Percentiles rank a stretch among this genome's conserved stretches.
Evolutionary conservation across 768 basidiomycete genomes (phyloP).

Genomic region (Phaffia tasmanica): DNA sequence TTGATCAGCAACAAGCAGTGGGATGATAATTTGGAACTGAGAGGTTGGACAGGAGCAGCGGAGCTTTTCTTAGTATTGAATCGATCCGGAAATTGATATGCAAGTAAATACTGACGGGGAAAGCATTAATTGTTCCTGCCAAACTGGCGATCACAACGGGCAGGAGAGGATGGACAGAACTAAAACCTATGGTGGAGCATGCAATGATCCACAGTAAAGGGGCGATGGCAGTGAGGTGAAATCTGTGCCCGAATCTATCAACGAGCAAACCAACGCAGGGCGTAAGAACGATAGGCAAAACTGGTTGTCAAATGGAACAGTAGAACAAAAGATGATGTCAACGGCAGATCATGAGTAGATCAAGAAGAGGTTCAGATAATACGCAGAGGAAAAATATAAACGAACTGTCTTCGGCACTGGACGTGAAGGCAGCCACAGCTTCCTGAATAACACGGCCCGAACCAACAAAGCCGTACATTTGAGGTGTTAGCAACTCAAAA

Average conservation of each 20-base stretch:
- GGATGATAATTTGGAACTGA: slow-evolving; percentile 3
- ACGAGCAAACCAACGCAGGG: slow-evolving; percentile 16
- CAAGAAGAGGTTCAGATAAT: no score
- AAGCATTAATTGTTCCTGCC: slow-evolving; percentile 9
- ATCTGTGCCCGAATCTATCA: slow-evolving; percentile 18
- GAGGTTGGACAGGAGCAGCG: no score
- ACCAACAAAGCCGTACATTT: no score
- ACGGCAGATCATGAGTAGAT: no score
- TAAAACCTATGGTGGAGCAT: slow-evolving; percentile 15
- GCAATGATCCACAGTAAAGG: slow-evolving; percentile 26
- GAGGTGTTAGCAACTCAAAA: no score
- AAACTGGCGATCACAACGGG: slow-evolving; percentile 20
- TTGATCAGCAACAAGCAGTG: slow-evolving; percentile 7
- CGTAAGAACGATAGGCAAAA: slow-evolving; percentile 13
- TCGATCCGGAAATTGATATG: background rate
- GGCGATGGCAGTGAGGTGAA: slow-evolving; percentile 19
- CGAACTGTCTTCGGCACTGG: background rate
- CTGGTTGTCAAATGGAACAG: background rate
- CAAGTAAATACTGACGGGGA: background rate
- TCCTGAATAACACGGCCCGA: no score
- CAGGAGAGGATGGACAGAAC: slow-evolving; percentile 18
- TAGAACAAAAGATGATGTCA: no score
- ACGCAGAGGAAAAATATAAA: background rate
- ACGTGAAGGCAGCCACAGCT: slow-evolving; percentile 4
- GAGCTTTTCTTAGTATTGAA: background rate